A percentile compares a stretch with the other conserved stretches of the same genome.
Evolutionary conservation across 2,329 filamentous ascomycete genomes (phyloP).

Genomic region (Xylariaceae sp.): DNA sequence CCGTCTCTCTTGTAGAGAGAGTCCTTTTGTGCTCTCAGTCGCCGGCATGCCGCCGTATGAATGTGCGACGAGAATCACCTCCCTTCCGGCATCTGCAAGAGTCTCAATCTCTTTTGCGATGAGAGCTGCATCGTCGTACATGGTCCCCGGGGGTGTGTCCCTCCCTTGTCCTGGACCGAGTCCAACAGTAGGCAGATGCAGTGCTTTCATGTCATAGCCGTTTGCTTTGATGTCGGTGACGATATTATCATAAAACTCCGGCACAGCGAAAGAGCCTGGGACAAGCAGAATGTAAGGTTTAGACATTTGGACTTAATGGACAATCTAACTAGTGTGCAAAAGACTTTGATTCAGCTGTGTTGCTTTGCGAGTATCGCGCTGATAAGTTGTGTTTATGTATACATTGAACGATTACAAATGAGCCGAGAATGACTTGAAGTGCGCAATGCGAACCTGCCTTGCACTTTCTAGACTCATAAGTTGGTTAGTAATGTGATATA

Average conservation of each 20-base stretch:
- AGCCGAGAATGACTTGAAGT: neutral
- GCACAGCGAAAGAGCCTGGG: conserved; percentile 30
- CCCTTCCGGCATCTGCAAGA: conserved; percentile 42
- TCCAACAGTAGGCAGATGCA: conserved; percentile 27
- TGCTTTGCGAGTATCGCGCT: too few relatives aligned
- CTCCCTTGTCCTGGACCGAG: conserved; percentile 9
- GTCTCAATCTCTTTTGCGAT: conserved; percentile 41
- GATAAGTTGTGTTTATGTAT: too few relatives aligned
- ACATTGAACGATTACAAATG: neutral
- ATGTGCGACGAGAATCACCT: conserved; percentile 35
- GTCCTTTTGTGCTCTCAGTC: conserved; percentile 42
- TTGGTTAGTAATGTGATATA: too few relatives aligned
- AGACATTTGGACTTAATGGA: conserved; percentile 29
- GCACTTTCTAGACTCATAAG: too few relatives aligned
- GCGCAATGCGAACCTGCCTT: too few relatives aligned
- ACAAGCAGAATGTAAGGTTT: conserved; percentile 31
- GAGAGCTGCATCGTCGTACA: conserved; percentile 44
- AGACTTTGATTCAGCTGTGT: neutral
- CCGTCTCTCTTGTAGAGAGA: conserved; percentile 43
- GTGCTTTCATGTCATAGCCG: conserved; percentile 33
- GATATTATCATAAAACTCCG: conserved; percentile 29
- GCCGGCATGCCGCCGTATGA: conserved; percentile 37
- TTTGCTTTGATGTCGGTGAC: conserved; percentile 19
- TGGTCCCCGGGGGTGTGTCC: conserved; percentile 27
- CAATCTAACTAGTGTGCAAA: neutral